phyloP scores from a whole-genome alignment of 345 rosid genomes.

The Populus alba region DNA sequence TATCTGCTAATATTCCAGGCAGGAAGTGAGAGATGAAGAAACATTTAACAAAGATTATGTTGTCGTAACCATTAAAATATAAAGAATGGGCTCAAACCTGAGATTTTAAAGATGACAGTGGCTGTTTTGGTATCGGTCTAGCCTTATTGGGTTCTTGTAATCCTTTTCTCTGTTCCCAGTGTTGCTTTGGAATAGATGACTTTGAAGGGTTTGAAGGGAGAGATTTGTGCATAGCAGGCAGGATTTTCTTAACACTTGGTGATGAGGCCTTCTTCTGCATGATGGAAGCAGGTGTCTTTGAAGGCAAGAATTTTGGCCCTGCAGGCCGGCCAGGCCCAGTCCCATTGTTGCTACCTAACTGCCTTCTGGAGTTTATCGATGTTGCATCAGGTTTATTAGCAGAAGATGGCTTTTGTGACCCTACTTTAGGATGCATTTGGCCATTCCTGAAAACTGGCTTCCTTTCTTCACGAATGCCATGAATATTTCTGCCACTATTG shows the following conservation, averaged over 20 bases:
- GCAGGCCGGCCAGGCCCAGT: conserved; percentile 41
- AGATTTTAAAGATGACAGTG: conserved; percentile 40
- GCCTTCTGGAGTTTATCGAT: conserved; percentile 48
- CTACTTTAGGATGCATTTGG: conserved; percentile 38
- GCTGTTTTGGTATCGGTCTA: conserved; percentile 42
- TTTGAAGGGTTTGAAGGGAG: conserved; percentile 44
- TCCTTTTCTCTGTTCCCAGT: conserved; percentile 46
- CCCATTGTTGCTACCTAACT: conserved; percentile 28
- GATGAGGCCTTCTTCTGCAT: conserved; percentile 44
- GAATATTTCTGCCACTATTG: conserved; percentile 42
- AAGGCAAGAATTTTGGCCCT: conserved; percentile 40
- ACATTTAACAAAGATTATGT: background rate
- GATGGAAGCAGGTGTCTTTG: conserved; percentile 29
- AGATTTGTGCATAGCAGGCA: conserved; percentile 37
- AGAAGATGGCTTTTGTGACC: conserved; percentile 39
- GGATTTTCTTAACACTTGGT: conserved; percentile 30
- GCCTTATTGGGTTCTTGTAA: conserved; percentile 37
- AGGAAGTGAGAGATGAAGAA: background rate
- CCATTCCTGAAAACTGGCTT: conserved; percentile 38
- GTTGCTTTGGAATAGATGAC: conserved; percentile 44
- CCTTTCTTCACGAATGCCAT: conserved; percentile 48
- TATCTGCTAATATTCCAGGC: conserved; percentile 26
- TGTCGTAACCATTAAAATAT: background rate
- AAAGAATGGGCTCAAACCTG: conserved; percentile 32
- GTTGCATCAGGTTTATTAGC: conserved; percentile 26